Conservation (phyloP, 2,329 filamentous ascomycete species). For the Canariomyces notabilis region DNA sequence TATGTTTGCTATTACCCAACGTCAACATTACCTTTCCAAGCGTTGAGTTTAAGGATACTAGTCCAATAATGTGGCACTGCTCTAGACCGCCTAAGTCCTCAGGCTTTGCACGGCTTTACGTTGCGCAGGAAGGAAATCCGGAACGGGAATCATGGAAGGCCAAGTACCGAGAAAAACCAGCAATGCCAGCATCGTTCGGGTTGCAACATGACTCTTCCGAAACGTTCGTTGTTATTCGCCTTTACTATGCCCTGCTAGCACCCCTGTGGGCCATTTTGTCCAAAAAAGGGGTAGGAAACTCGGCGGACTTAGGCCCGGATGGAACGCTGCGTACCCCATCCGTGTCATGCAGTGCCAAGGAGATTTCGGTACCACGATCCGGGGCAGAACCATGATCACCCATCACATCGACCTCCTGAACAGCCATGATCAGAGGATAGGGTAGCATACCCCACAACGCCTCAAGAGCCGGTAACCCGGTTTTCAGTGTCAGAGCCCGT, state of each 20-base stretch:
- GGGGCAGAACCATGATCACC: too few species aligned
- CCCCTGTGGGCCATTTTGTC: not conserved
- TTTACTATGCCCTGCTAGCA: too few species aligned
- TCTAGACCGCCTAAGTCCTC: too few species aligned
- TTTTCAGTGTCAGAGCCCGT: not conserved
- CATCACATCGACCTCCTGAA: too few species aligned
- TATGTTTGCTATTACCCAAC: too few species aligned
- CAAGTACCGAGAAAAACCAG: constrained; percentile 11
- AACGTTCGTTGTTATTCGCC: constrained; percentile 9
- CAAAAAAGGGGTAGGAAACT: constrained; percentile 7
- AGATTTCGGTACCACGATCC: too few species aligned
- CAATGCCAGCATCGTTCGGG: not conserved
- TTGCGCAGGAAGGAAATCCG: constrained; percentile 7
- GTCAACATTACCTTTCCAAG: too few species aligned
- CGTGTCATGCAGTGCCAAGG: not conserved
- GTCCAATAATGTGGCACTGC: too few species aligned
- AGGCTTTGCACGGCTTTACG: not conserved
- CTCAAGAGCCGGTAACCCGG: too few species aligned
- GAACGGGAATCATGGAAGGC: constrained; percentile 20
- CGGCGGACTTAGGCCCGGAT: constrained; percentile 17
- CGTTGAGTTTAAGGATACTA: too few species aligned
- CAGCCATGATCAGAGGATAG: too few species aligned
- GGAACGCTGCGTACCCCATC: constrained; percentile 4
- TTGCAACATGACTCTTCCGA: constrained; percentile 6
- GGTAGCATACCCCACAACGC: too few species aligned